These are phyloP conservation scores for Conticribra weissflogii DNA, from an alignment of 108 stramenopile genomes.

Conservation along the genomic window DNA sequence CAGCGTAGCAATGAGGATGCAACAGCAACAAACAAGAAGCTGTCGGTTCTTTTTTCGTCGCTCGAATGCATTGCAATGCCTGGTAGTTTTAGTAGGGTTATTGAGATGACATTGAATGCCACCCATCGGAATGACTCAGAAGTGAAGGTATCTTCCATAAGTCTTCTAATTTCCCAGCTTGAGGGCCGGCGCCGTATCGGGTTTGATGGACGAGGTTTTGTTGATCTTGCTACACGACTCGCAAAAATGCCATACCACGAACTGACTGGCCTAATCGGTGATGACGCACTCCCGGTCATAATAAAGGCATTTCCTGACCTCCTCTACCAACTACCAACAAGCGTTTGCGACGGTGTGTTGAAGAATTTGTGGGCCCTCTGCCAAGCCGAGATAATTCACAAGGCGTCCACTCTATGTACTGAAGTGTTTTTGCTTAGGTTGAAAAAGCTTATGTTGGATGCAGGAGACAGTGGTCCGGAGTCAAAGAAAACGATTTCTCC, in stretches of 20 bases:
- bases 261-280: conserved; percentile 36
- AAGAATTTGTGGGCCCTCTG: conserved; percentile 53
- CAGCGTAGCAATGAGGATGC: not conserved
- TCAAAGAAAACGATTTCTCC: conserved; percentile 50
- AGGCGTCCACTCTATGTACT: conserved; percentile 6
- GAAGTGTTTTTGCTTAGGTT: conserved; percentile 32
- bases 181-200: conserved; percentile 63
- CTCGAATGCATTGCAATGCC: conserved; percentile 30
- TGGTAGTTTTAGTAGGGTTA: conserved; percentile 34
- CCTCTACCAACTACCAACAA: conserved; percentile 55
- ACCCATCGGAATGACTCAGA: conserved; percentile 9
- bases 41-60: conserved; percentile 19
- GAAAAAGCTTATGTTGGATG: conserved; percentile 27
- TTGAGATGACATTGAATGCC: conserved; percentile 34
- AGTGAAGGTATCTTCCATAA: conserved; percentile 48
- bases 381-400: not conserved
- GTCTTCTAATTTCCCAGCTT: conserved; percentile 66
- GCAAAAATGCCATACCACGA: conserved; percentile 44
- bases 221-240: conserved; percentile 55
- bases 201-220: conserved; percentile 74
- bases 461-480: conserved; percentile 14
- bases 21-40: conserved; percentile 5
- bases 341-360: conserved; percentile 46
- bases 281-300: conserved; percentile 29
- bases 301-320: conserved; percentile 49